Evolutionary conservation across 148 eudicot species (phyloP), one percentile per base, ranked within the genome.

Genomic region (Silene uniflora): DNA sequence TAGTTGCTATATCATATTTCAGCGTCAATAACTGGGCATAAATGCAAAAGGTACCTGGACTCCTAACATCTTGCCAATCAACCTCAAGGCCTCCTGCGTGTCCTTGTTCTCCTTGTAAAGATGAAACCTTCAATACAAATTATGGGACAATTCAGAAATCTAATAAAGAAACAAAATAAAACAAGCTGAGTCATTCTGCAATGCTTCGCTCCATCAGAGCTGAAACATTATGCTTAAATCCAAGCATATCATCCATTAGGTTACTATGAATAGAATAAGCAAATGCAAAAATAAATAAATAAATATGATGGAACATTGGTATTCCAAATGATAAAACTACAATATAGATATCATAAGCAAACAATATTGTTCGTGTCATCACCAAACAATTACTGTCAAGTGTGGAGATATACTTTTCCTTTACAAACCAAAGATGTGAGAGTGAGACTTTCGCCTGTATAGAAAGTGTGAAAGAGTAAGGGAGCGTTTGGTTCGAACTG

Each of bases 91-190:
- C 79, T 95, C 99, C 76, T 95, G 99, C 23, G 99, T 95, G 77
- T 95, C 99, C 88, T 95, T 95, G 79, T 95, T 95, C 91, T 95
- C 99, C 88, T 95, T 95, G 90, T 85, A 95, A 67, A 95, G 91
- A 89, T 91, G 87, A 85, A 96, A 96, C 88, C 98, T 95, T 76
- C 75, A 81, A 69, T 42, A 55, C 17, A 62, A 21, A 76, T 23
- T 21, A 39, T 44, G 54, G 47, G 29, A 52, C 68, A n/a, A n/a
- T 77, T 78, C 21, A 77, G 75, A n/a, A 72, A 66, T 19, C 18
- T 62, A 22, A 19, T 23, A 25, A 32, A 55, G 44, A 68, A 56
- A 62, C 75, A 29, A 46, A 59, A 21, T 44, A 63, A 66, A 47
- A 55, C 62, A 22, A 52, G 21, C 24, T 60, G 42, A 54, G 39